These are phyloP conservation scores for Fragaria ananassa DNA, from an alignment of 306 rosid species.

Conservation along the genomic window DNA sequence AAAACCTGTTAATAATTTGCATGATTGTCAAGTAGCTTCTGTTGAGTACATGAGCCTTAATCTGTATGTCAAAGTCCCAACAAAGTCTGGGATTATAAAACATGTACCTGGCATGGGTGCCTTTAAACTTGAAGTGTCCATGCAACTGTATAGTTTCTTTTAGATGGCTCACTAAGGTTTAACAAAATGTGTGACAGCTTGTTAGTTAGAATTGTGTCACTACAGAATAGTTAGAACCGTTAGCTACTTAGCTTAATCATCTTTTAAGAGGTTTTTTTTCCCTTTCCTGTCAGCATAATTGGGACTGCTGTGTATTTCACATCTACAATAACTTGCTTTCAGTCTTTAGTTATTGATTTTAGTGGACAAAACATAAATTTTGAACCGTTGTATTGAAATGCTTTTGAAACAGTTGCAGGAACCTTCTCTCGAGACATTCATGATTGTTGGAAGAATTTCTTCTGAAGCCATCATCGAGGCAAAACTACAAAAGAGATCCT, in stretches of 20 bases:
- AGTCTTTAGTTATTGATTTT: neutral
- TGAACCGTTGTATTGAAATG: constrained; percentile 12
- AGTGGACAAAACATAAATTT: neutral
- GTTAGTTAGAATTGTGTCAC: neutral
- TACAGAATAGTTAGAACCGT: neutral
- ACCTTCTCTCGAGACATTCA: constrained; percentile 80
- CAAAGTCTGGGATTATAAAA: neutral
- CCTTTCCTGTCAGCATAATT: neutral
- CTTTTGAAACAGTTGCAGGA: constrained; percentile 65
- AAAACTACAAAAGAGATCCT: constrained; percentile 55
- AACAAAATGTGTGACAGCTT: neutral
- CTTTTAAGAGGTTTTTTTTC: neutral
- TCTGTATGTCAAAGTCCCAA: constrained; percentile 9
- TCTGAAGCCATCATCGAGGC: constrained; percentile 84
- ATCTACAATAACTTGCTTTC: neutral
- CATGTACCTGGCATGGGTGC: constrained; percentile 5
- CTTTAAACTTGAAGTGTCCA: neutral
- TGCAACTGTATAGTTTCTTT: neutral
- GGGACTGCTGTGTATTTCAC: neutral
- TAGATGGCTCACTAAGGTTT: neutral
- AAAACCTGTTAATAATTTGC: neutral
- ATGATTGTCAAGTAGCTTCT: neutral
- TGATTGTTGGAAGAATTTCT: constrained; percentile 78
- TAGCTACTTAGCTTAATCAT: neutral
- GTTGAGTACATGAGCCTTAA: neutral